Conservation (phyloP, 306 rosid species). For the Pyrus pyrifolia region DNA sequence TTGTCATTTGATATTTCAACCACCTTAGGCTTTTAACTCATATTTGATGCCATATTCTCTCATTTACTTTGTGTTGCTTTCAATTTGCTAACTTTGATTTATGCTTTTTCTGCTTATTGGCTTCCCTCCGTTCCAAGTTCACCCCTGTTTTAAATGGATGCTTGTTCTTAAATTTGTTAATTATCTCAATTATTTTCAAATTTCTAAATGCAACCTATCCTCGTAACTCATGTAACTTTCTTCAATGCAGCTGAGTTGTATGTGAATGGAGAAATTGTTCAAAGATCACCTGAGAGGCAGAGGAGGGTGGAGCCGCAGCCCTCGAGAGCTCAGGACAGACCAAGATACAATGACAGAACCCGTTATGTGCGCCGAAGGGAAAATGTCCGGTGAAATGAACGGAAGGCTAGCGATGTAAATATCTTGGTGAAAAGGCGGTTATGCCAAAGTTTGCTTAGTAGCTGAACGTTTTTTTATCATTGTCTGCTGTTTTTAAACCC, state of each 20-base stretch:
- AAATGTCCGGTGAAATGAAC: conserved; percentile 40
- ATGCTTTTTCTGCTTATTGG: neutral
- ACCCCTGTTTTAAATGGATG: neutral
- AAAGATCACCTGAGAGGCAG: conserved; percentile 91
- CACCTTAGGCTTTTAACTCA: neutral
- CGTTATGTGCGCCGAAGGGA: conserved; percentile 70
- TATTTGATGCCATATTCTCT: neutral
- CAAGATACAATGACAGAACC: conserved; percentile 86
- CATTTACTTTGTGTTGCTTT: neutral
- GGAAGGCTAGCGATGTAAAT: conserved; percentile 20
- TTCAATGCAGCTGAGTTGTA: conserved; percentile 66
- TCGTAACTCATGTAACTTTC: neutral
- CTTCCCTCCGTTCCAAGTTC: neutral
- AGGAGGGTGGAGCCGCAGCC: conserved; percentile 95
- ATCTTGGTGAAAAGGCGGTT: neutral
- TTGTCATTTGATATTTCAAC: neutral
- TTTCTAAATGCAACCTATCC: neutral
- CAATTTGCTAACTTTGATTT: neutral
- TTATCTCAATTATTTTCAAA: neutral
- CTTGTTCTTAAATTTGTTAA: neutral
- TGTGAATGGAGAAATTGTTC: conserved; percentile 95
- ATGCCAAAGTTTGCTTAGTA: neutral
- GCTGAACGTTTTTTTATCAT: neutral
- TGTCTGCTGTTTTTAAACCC: neutral
- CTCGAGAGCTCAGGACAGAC: conserved; percentile 76